A percentile compares a stretch with the other conserved stretches of the same genome.
Conservation (phyloP, 108 stramenopile species). For the Fistulifera pelliculosa region DNA sequence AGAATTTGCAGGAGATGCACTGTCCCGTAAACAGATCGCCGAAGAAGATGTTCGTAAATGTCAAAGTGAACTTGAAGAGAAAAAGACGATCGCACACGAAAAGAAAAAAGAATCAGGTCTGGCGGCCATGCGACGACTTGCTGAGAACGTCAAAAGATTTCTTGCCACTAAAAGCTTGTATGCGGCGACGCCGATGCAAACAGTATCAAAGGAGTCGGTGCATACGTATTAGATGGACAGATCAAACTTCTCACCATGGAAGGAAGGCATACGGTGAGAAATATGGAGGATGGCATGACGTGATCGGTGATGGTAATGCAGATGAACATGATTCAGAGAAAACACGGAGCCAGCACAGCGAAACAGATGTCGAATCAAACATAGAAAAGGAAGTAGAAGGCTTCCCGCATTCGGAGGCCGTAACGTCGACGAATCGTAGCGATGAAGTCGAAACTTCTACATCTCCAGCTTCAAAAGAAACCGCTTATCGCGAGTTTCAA, state of each 20-base stretch:
- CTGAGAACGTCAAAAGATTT: constrained; percentile 42
- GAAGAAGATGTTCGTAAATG: constrained; percentile 35
- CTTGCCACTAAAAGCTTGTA: constrained; percentile 23
- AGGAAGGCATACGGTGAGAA: constrained; percentile 46
- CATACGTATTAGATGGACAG: constrained; percentile 59
- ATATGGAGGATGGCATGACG: constrained; percentile 54
- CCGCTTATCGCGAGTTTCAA: constrained; percentile 9
- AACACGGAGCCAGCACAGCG: constrained; percentile 15
- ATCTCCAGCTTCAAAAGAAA: too few species aligned
- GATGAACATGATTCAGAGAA: constrained; percentile 4
- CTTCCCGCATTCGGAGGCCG: background rate
- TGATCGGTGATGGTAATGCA: constrained; percentile 5
- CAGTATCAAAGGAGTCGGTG: constrained; percentile 58
- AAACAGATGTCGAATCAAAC: constrained; percentile 4
- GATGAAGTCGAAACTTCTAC: background rate
- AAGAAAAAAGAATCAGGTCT: constrained; percentile 43
- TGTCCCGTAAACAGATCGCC: constrained; percentile 32
- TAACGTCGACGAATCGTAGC: background rate
- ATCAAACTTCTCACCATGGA: constrained; percentile 51
- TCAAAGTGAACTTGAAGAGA: constrained; percentile 32
- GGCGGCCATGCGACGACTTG: constrained; percentile 42
- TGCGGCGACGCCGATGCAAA: constrained; percentile 32
- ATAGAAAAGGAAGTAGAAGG: constrained; percentile 5
- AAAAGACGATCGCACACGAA: constrained; percentile 44
- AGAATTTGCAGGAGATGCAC: constrained; percentile 50